Evolutionary conservation across 305 asterid species (phyloP).

Genomic region (Fraxinus floribunda): DNA sequence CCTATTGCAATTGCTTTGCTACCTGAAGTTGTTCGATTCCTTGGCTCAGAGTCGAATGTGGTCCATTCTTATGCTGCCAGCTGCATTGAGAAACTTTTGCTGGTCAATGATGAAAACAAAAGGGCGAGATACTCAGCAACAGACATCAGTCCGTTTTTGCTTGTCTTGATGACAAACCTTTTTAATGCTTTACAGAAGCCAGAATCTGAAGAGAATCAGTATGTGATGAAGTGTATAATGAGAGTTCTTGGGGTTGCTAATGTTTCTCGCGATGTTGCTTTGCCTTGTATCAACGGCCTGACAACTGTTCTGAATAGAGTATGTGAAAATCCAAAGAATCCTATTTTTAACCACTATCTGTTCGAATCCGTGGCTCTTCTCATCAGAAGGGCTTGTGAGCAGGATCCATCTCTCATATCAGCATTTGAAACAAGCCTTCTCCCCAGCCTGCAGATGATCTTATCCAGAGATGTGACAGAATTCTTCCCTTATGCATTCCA

Average conservation of each 20-base stretch:
- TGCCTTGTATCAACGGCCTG: slow-evolving; percentile 76
- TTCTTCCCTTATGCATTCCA: slow-evolving; percentile 92
- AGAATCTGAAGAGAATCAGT: slow-evolving; percentile 96
- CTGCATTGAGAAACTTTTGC: slow-evolving; percentile 87
- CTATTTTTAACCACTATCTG: slow-evolving; percentile 75
- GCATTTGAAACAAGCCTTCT: slow-evolving; percentile 72
- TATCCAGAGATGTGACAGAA: slow-evolving; percentile 70
- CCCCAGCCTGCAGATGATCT: slow-evolving; percentile 68
- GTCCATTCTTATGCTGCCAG: slow-evolving; percentile 98
- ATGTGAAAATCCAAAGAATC: slow-evolving; percentile 85
- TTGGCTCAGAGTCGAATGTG: slow-evolving; percentile 71
- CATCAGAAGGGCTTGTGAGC: slow-evolving; percentile 75
- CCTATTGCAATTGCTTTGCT: slow-evolving; percentile 65
- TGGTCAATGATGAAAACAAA: slow-evolving; percentile 81
- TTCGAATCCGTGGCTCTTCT: slow-evolving; percentile 89
- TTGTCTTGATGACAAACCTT: slow-evolving; percentile 70
- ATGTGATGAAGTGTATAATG: slow-evolving; percentile 95
- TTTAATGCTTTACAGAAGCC: slow-evolving; percentile 77
- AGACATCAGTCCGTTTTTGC: slow-evolving; percentile 74
- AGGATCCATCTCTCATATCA: slow-evolving; percentile 66
- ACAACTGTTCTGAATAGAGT: slow-evolving; percentile 63
- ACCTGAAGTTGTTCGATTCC: slow-evolving; percentile 78
- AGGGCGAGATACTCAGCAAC: slow-evolving; percentile 67
- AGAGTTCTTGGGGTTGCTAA: slow-evolving; percentile 88
- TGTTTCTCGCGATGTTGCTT: slow-evolving; percentile 69